Evolutionary conservation across 2,329 filamentous ascomycete species (phyloP), one percentile per base, ranked within the genome.

Genomic region (Aspergillus vadensis): DNA sequence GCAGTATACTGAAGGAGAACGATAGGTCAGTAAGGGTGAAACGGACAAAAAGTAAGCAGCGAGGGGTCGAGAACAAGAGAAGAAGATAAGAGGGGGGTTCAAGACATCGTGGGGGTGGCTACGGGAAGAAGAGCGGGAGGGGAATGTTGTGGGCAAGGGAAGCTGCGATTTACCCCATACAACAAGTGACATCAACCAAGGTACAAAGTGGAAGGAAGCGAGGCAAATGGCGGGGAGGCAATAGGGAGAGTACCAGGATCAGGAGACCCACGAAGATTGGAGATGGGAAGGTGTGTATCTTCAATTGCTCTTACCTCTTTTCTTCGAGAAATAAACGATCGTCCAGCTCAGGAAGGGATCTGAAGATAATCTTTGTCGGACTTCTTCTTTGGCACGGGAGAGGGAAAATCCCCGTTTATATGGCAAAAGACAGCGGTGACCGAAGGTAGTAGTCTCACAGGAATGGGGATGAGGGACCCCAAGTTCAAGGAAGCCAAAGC

Each of bases 151-250:
- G 43, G 58, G 52, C 55, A 55, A 58, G 47, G 65, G 67, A 69
- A 69, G 67, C 61, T 64, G 62, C 69, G 65, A 71, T 62, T 36
- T 68, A 54, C 60, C 58, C 50, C 60, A 58, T 58, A 38, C 51
- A 59, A 58, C 19, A 41, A 61, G 56, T 55, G 25, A 56, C 49
- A 51, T 49, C 53, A 56, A 55, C 48, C 58, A 58, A 55, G 55
- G 58, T 62, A 59, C 57, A 56, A 36, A 61, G 56, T 53, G 48
- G 58, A 60, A 59, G 58, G 66, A 55, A 61, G 56, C 58, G 55
- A 60, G 52, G 41, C 47, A 58, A 57, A 57, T 50, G 57, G 56
- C 51, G 57, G 49, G 51, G n/a, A 36, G 50, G 38, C 38, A 57
- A 43, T 36, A 55, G 48, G 53, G 54, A 54, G 51, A 52, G 54